These are phyloP conservation scores for Heliocybe sulcata DNA, from an alignment of 1,284 basidiomycete genomes.

Conservation along the genomic window DNA sequence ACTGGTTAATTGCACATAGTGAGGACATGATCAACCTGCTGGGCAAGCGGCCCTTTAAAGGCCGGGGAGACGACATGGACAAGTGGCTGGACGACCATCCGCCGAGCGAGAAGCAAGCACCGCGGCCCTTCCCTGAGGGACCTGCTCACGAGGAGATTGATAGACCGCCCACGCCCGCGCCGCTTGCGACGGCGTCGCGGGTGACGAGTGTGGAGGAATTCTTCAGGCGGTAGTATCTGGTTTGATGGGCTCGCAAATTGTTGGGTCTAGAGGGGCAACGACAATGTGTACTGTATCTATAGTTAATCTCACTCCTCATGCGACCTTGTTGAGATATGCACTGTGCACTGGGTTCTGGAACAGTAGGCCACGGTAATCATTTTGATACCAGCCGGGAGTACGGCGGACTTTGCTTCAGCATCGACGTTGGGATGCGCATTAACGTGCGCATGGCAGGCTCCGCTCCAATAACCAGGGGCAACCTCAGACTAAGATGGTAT, in stretches of 20 bases:
- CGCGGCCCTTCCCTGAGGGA: constrained; percentile 44
- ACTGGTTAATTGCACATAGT: constrained; percentile 25
- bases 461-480: no score
- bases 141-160: constrained; percentile 29
- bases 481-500: not conserved
- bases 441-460: no score
- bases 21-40: constrained; percentile 87
- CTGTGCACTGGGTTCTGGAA: no score
- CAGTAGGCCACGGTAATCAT: no score
- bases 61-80: constrained; percentile 86
- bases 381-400: no score
- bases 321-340: not conserved
- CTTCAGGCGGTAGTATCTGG: constrained; percentile 10
- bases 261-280: not conserved
- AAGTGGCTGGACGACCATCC: constrained; percentile 82
- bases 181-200: constrained; percentile 30
- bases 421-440: no score
- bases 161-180: constrained; percentile 34
- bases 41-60: constrained; percentile 79
- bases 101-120: constrained; percentile 28
- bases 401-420: no score
- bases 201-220: constrained; percentile 24
- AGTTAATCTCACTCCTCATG: not conserved
- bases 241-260: no score
- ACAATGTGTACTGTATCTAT: not conserved